A percentile compares a stretch with the other conserved stretches of the same genome.
These are phyloP conservation scores for Ettlia oleoabundans DNA, from an alignment of 139 green algal genomes.

Conservation along the genomic window DNA sequence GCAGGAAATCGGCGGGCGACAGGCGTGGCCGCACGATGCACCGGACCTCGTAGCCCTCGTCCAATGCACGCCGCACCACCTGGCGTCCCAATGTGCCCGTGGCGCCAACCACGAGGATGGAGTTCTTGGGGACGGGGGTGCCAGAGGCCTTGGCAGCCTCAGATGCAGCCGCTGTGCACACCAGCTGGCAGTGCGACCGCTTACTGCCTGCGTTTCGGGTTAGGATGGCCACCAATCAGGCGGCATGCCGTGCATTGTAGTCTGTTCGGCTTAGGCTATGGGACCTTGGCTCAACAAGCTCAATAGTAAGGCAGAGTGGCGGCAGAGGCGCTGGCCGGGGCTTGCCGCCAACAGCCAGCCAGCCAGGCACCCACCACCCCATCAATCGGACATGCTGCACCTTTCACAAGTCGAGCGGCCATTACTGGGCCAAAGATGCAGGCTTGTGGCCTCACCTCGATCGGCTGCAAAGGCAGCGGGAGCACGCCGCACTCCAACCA, in stretches of 20 bases:
- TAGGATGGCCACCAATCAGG: no score
- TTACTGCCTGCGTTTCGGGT: not conserved
- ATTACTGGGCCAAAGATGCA: no score
- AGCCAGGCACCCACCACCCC: no score
- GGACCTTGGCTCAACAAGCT: no score
- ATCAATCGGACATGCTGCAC: no score
- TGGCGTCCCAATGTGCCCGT: conserved; percentile 97
- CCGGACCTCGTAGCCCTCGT: conserved; percentile 98
- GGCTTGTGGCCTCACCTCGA: no score
- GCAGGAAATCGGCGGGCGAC: conserved; percentile 96
- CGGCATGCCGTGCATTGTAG: no score
- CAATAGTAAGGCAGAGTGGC: no score
- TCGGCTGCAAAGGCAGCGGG: not conserved
- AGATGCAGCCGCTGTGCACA: conserved; percentile 1
- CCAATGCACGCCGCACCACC: conserved; percentile 92
- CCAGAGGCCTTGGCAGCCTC: conserved; percentile 42
- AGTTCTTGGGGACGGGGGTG: conserved; percentile 84
- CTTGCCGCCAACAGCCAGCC: no score
- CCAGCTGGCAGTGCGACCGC: not conserved
- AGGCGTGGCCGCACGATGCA: conserved; percentile 93
- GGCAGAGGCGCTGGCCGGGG: no score
- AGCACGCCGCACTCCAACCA: not conserved
- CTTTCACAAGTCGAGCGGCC: no score
- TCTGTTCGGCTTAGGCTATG: no score
- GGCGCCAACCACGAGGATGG: conserved; percentile 94